These are phyloP conservation scores for Epichloe sibirici DNA, from an alignment of 2,329 filamentous ascomycete genomes.

Conservation along the genomic window DNA sequence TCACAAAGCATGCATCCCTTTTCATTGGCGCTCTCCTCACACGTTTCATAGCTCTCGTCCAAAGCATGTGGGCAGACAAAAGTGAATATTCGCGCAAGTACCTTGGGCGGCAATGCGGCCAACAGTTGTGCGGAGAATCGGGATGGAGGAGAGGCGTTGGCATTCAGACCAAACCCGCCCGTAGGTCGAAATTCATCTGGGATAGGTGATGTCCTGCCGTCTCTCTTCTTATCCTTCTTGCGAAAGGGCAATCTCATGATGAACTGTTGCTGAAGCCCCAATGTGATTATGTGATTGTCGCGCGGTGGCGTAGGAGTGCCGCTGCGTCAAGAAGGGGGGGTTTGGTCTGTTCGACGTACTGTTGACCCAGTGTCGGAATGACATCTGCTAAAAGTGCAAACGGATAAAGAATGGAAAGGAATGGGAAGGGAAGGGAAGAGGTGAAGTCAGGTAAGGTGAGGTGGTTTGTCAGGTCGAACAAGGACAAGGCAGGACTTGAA, in stretches of 20 bases:
- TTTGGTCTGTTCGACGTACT: background rate
- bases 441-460: too few relatives aligned
- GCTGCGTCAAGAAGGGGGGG: too few relatives aligned
- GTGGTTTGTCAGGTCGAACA: too few relatives aligned
- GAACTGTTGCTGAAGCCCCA: background rate
- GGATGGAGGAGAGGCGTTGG: slow-evolving; percentile 25
- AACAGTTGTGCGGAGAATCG: slow-evolving; percentile 30
- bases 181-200: slow-evolving; percentile 19
- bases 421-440: too few relatives aligned
- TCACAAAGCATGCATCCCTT: slow-evolving; percentile 90
- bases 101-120: slow-evolving; percentile 47
- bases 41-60: slow-evolving; percentile 69
- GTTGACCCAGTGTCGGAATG: background rate
- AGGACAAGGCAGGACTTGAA: too few relatives aligned
- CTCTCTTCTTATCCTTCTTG: slow-evolving; percentile 26
- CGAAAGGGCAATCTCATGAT: slow-evolving; percentile 25
- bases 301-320: too few relatives aligned
- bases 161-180: slow-evolving; percentile 11
- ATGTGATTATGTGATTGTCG: background rate
- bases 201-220: slow-evolving; percentile 11
- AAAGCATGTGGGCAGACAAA: slow-evolving; percentile 72
- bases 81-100: slow-evolving; percentile 67
- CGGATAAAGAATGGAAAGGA: too few relatives aligned
- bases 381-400: too few relatives aligned
- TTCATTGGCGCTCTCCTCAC: slow-evolving; percentile 66